phyloP scores from a whole-genome alignment of 225 moss, liverwort and hornwort genomes.

The Marchantia paleacea region DNA sequence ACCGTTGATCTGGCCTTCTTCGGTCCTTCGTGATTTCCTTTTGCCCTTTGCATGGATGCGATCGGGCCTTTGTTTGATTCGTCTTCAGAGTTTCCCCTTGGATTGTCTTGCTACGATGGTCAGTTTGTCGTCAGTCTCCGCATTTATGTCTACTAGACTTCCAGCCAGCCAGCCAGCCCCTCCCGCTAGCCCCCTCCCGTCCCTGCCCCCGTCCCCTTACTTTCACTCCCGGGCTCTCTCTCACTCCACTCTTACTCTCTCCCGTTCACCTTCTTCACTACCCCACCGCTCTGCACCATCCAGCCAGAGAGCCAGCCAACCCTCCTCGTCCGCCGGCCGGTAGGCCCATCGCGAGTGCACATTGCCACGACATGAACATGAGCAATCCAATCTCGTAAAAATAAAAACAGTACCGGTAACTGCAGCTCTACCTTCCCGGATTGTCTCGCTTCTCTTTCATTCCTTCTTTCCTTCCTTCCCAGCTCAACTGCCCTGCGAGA shows the following conservation, averaged over 20 bases:
- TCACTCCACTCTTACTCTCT: no score
- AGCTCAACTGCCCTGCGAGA: neutral
- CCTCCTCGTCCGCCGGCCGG: neutral
- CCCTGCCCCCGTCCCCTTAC: no score
- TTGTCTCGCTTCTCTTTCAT: neutral
- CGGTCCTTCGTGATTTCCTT: constrained; percentile 1
- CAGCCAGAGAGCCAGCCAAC: neutral
- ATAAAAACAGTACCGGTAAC: neutral
- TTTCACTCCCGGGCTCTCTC: no score
- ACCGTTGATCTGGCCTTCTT: neutral
- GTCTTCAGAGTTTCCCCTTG: constrained; percentile 6
- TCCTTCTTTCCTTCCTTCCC: neutral
- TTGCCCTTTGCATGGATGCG: neutral
- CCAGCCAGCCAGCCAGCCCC: no score
- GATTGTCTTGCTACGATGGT: neutral
- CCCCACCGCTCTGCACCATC: neutral
- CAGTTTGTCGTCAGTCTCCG: neutral
- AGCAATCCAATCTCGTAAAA: neutral
- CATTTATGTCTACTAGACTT: neutral
- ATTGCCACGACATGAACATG: no score
- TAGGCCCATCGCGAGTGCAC: neutral
- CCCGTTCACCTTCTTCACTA: no score
- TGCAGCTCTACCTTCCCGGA: neutral
- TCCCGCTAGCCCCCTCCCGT: no score
- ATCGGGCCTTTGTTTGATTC: neutral